Base-by-base conservation (phyloP, 495 filamentous ascomycete species). In the Aspergillus incahuasiensis region DNA sequence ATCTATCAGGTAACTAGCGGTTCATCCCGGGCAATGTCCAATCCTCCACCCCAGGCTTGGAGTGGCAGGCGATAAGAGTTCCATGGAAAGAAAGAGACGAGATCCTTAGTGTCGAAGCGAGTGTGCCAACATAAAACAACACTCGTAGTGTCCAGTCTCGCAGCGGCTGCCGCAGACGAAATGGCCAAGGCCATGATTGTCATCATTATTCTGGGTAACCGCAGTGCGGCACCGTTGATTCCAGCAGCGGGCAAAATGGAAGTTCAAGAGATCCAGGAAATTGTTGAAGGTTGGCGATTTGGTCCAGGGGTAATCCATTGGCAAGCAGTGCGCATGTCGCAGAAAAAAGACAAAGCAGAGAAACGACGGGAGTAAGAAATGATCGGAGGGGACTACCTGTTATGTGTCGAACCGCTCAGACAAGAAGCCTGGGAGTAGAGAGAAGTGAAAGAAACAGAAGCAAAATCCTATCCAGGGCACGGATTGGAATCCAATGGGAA, bases 111-210 rank as follows among this genome's bases (percentile, higher is more conserved):
- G 50, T 62, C 56, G 63, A 51, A 47, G 56, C 55, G 61, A 76
- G 71, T 66, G 71, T 73, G 70, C 69, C 70, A 70, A 30, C 71
- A 75, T 74, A 68, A 77, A 72, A 69, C 72, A 75, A 54, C 66
- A 73, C 73, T 74, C 67, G 55, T 57, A 63, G 67, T 69, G 67
- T 73, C 71, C 70, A 71, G 59, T 67, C 67, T 56, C 59, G 59
- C 66, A 68, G 70, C 71, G 67, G 68, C 20, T 58, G 72, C 71
- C 69, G 59, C 57, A 57, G 57, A 62, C 63, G 48, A 57, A 57
- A 47, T 50, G 64, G 47, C 58, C 62, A 55, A 15, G 60, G 60
- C 30, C 64, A 62, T 48, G 18, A 58, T 41, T 18, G 25, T 55
- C 61, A 65, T 70, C 49, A 65, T 62, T 57, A 61, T 64, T 68